phyloP scores from a whole-genome alignment of 768 basidiomycete species.

The Boletellus ananiceps region DNA sequence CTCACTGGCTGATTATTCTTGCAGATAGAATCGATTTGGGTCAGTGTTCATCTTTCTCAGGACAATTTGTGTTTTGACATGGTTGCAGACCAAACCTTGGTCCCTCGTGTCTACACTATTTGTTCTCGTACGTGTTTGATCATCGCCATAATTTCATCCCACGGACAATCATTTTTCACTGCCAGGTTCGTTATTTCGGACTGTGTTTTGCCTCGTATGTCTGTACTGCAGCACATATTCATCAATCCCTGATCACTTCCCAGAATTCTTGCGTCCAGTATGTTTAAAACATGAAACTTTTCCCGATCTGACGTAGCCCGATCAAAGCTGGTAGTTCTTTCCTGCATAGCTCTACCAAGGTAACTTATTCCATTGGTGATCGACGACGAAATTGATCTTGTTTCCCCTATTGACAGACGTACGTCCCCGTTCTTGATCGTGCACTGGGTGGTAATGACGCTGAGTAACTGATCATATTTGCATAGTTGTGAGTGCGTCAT shows the following conservation, averaged over 20 bases:
- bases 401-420: not conserved
- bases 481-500: not conserved
- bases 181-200: conserved; percentile 1
- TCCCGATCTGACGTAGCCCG: not conserved
- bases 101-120: not conserved
- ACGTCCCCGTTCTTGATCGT: not conserved
- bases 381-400: not conserved
- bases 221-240: too few relatives aligned
- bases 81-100: not conserved
- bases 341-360: not conserved
- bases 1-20: not conserved
- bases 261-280: not conserved
- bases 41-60: not conserved
- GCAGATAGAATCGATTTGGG: conserved; percentile 5
- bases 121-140: not conserved
- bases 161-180: not conserved
- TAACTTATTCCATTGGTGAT: not conserved
- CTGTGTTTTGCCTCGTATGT: not conserved
- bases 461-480: not conserved
- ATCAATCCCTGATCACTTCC: not conserved
- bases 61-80: not conserved
- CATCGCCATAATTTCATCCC: not conserved
- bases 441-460: not conserved
- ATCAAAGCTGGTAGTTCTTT: not conserved
- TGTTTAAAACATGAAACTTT: not conserved